Conservation (phyloP, 106 monocot genomes). For the Allium sativum region DNA sequence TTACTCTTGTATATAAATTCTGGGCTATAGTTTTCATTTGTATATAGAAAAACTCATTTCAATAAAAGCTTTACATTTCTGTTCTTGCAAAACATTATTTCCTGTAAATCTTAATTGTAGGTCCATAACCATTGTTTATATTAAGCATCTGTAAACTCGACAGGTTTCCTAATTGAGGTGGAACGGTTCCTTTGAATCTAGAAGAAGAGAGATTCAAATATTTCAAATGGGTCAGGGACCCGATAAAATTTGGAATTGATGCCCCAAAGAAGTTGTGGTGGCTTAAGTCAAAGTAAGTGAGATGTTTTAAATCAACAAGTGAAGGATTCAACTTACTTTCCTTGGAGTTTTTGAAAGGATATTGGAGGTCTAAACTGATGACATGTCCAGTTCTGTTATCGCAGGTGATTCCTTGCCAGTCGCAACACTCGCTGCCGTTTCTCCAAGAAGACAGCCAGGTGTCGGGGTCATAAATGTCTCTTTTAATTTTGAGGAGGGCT, state of each 20-base stretch:
- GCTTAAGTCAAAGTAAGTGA: slow-evolving; percentile 2
- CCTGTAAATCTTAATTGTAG: no score
- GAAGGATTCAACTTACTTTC: slow-evolving; percentile 2
- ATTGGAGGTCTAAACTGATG: not conserved
- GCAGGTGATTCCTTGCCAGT: not conserved
- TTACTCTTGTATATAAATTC: no score
- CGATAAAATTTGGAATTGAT: slow-evolving; percentile 4
- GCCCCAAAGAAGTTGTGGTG: not conserved
- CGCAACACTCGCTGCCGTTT: not conserved
- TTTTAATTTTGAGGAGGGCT: slow-evolving; percentile 23
- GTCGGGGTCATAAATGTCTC: slow-evolving; percentile 6
- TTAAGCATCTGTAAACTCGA: slow-evolving; percentile 11
- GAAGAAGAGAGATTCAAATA: slow-evolving; percentile 16
- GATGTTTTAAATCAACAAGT: not conserved
- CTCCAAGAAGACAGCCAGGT: slow-evolving; percentile 15
- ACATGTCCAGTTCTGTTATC: not conserved
- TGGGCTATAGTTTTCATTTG: no score
- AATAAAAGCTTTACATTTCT: no score
- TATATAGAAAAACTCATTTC: no score
- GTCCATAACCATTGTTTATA: no score
- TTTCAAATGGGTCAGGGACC: not conserved
- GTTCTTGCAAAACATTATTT: no score
- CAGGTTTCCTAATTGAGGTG: slow-evolving; percentile 18
- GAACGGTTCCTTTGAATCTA: slow-evolving; percentile 8
- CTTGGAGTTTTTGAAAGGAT: not conserved